Evolutionary conservation across 495 filamentous ascomycete genomes (phyloP).

Genomic region (Hypoxylon intermedium): DNA sequence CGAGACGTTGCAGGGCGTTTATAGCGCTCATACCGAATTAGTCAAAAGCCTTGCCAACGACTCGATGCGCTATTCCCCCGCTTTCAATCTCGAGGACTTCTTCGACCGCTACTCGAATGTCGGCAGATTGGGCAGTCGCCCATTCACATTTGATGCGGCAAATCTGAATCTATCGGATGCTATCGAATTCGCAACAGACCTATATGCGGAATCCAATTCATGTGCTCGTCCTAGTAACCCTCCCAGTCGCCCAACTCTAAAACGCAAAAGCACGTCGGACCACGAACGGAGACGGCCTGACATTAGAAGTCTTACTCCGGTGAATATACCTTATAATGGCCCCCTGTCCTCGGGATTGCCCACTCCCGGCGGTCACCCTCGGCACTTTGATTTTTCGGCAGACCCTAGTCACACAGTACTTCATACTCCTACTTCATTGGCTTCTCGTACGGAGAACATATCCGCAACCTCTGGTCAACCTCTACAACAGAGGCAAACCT

Average conservation of each 20-base stretch:
- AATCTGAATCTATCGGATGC: conserved; percentile 62
- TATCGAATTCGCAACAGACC: conserved; percentile 55
- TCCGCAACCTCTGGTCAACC: not conserved
- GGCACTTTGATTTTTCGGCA: conserved; percentile 44
- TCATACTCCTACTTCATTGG: conserved; percentile 37
- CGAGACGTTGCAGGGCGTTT: conserved; percentile 76
- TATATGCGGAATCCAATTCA: conserved; percentile 53
- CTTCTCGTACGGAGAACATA: conserved; percentile 22
- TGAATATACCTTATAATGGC: conserved; percentile 18
- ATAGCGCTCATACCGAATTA: conserved; percentile 73
- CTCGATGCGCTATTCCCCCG: conserved; percentile 69
- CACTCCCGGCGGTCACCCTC: conserved; percentile 39
- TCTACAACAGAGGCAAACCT: conserved; percentile 30
- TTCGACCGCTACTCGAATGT: conserved; percentile 74
- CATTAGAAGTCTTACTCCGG: conserved; percentile 35
- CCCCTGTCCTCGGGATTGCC: conserved; percentile 37
- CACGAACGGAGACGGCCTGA: conserved; percentile 46
- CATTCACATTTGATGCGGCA: conserved; percentile 59
- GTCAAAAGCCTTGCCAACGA: conserved; percentile 70
- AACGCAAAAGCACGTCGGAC: conserved; percentile 49
- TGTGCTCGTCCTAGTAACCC: conserved; percentile 46
- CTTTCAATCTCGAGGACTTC: conserved; percentile 86
- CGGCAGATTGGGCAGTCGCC: conserved; percentile 47
- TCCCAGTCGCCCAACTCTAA: conserved; percentile 46
- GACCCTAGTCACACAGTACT: conserved; percentile 46